Base-by-base conservation (phyloP, 2,329 filamentous ascomycete species). In the Monosporascus sp. region DNA sequence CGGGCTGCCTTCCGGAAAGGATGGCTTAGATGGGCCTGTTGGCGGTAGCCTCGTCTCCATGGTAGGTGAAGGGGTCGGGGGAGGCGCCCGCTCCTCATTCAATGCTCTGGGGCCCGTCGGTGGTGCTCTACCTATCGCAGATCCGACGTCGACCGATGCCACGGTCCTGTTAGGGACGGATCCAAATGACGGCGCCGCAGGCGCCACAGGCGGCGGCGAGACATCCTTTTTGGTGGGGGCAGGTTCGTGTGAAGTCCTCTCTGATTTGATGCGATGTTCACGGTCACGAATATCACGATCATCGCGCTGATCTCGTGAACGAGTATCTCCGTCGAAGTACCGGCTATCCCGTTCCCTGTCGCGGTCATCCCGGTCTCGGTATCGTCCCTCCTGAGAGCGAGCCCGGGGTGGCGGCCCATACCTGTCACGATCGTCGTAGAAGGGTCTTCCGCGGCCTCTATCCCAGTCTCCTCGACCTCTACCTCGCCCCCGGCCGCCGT, bases 341-440 rank as follows among this genome's bases (percentile, higher is more conserved):
- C 73, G 66, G 49, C 48, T 63, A 19, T 73, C 68, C 47, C 65
- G 65, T 44, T 74, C 71, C 31, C 65, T 65, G 44, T 74, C 71
- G 37, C 70, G 70, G 45, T 74, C 70, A 37, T 75, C 73, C 51
- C 67, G 73, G 7, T 83, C 80, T 47, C 80, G 75, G 20, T 79
- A 82, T 37, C 80, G 80, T 53, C 84, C 81, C 63, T 86, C 83
- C 63, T 85, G 81, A 58, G 85, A 87, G 57, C 85, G 79, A 62
- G 83, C 86, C 62, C 87, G 76, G 19, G 79, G 80, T 52, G 77
- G 72, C 8, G 62, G 56, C 40, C 58, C 59, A 50, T 65, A 68
- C 54, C 67, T 65, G 60, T 88, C 87, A 14, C 81, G 78, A 55
- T 88, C 86, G 53, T 86, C 82, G 58, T 82, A 84, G 48, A 78